Evolutionary conservation across 305 asterid species (phyloP), one percentile per base, ranked within the genome.

Genomic region (Euphrasia arctica): DNA sequence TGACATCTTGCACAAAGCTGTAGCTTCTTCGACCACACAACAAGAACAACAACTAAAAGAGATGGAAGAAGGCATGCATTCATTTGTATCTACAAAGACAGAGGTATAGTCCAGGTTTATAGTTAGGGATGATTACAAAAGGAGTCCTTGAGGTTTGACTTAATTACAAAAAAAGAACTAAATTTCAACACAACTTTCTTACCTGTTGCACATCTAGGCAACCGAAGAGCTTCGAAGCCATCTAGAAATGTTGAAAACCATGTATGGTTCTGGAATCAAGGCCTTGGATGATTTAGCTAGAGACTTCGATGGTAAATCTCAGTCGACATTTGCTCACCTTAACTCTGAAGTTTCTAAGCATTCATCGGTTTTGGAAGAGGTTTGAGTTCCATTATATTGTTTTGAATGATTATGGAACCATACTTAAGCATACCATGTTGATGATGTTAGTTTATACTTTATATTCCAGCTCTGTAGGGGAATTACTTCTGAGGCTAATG

Each of bases 1-100:
- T 70, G 95, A 89, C 67, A 77, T 79, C 72, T 72, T 94, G 83
- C 98, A 94, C 67, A 84, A 83, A 73, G 67, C 89, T 65, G 86
- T 94, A 74, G 93, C 99, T 75, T 79, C 89, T 60, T 88, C 99
- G 6, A 86, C 93, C 12, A 85, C 85, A 60, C 87, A 88, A 73
- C 98, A 91, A 80, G 97, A 94, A 69, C 80, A 80, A 65, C 96
- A 87, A 66, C 80, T 94, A 55, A 87, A 85, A 77, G 95, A 76
- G 73, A 88, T 94, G 96, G 95, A 94, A 83, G 94, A 91, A 81
- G 97, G 91, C 73, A 88, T 94, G 98, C 89, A 88, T 75, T 85
- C 86, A 62, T 94, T 94, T 72, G 94, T 94, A 70, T 79, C 96
- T 65, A 85, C 91, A 43, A 94, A 94, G 86, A 82, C 82, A 22